Conservation (phyloP, 1,284 basidiomycete species). For the Cryptococcus sp. region DNA sequence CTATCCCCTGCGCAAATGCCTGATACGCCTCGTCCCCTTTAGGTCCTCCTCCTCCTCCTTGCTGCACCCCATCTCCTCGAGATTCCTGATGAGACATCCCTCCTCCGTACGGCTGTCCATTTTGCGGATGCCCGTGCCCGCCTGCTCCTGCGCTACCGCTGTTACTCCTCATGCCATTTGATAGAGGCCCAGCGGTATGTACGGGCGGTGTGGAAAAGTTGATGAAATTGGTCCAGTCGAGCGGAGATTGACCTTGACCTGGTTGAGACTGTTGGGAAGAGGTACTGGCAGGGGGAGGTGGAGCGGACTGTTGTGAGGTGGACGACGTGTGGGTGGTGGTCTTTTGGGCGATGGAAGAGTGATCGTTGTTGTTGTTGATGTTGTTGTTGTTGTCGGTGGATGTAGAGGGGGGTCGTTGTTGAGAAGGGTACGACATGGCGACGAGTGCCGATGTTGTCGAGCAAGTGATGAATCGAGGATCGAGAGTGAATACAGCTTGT, state of each 20-base stretch:
- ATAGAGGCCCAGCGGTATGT: slow-evolving; percentile 8
- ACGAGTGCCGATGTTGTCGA: too few relatives aligned
- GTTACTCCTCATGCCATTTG: slow-evolving; percentile 10
- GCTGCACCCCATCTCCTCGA: neutral
- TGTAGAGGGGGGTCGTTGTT: neutral
- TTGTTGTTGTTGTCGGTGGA: neutral
- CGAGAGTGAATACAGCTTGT: too few relatives aligned
- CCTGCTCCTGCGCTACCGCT: neutral
- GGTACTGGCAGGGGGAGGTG: slow-evolving; percentile 1
- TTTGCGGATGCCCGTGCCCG: neutral
- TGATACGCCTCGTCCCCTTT: slow-evolving; percentile 8
- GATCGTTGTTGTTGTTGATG: neutral
- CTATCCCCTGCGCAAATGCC: slow-evolving; percentile 24
- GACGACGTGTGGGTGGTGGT: neutral
- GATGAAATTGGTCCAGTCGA: slow-evolving; percentile 37
- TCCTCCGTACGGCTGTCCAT: too few relatives aligned
- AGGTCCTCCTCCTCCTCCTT: neutral
- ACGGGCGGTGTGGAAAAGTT: slow-evolving; percentile 35
- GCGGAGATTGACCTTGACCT: slow-evolving; percentile 17
- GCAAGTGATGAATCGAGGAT: too few relatives aligned
- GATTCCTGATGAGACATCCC: neutral
- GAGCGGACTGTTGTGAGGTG: too few relatives aligned
- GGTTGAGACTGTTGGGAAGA: neutral
- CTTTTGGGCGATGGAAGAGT: neutral
- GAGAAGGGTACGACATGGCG: slow-evolving; percentile 5